Evolutionary conservation across 345 rosid species (phyloP).

Genomic region (Jatropha curcas): DNA sequence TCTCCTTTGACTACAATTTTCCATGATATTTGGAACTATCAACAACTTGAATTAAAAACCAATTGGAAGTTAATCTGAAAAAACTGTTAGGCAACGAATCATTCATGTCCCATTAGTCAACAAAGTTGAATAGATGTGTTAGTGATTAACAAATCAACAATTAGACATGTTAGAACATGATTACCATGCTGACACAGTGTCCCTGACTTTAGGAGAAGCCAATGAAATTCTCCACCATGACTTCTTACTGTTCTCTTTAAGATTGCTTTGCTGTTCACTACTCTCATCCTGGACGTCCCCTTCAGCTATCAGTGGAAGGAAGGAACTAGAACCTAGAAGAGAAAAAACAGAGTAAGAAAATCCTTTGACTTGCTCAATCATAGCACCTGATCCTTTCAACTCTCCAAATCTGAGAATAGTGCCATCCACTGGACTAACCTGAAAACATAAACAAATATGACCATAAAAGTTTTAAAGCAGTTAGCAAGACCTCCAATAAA

Average conservation of each 20-base stretch:
- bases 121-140: background rate
- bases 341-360: slow-evolving; percentile 78
- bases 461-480: slow-evolving; percentile 8
- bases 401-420: slow-evolving; percentile 79
- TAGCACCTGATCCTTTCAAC: slow-evolving; percentile 72
- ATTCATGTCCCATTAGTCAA: background rate
- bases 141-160: background rate
- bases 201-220: slow-evolving; percentile 76
- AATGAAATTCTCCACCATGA: slow-evolving; percentile 83
- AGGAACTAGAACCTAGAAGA: slow-evolving; percentile 78
- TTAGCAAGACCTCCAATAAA: slow-evolving; percentile 23
- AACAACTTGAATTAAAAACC: background rate
- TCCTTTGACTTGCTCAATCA: slow-evolving; percentile 98
- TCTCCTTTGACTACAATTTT: slow-evolving; percentile 1
- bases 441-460: slow-evolving; percentile 20
- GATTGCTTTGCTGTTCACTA: slow-evolving; percentile 37
- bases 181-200: slow-evolving; percentile 54
- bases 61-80: background rate
- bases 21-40: background rate
- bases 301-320: slow-evolving; percentile 62
- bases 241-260: slow-evolving; percentile 49
- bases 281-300: slow-evolving; percentile 36
- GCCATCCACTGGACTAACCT: slow-evolving; percentile 98
- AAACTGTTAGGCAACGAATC: background rate
- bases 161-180: background rate